Base-by-base conservation (phyloP, 1,284 basidiomycete genomes). In the Cystobasidiaceae sp. region DNA sequence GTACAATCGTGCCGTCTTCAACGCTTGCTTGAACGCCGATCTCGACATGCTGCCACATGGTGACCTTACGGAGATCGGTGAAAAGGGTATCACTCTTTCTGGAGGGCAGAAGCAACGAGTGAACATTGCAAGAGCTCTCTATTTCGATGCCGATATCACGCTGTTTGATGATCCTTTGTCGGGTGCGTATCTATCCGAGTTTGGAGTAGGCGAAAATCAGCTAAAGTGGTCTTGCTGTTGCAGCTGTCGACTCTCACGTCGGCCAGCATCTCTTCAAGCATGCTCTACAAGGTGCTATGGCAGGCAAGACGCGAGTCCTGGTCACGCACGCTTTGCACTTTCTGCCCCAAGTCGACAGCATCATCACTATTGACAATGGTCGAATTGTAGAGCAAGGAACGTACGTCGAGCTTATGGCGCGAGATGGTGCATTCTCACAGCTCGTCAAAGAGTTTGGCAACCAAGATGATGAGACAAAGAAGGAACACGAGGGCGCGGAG, bases 241-340 rank as follows among this genome's bases (percentile, higher is more conserved):
- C 23, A 56, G 86, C 87, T 28, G 81, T 90, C 32, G 90, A 89
- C 74, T 90, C 90, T 3, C 90, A 93, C 71, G 90, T 94, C 48
- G 90, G 89, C 44, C 89, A 88, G 75, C 81, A 85, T 4, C 85
- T 94, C 27, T 92, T 94, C 79, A 84, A 87, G 72, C 86, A 93
- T 69, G 88, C 92, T 25, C 81, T 93, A 66, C 81, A 85, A 67
- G 83, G 85, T 70, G 82, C 79, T 7, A 80, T 86, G n/a, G 79
- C 81, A 4, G 83, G 82, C 67, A 90, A 89, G 76, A 93, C 91
- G 9, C 84, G 90, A 34, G 80, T 93, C 34, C 84, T 67, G 56
- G 87, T 90, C 45, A 91, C 89, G 0, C 89, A 90, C 71, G 88
- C 87, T 0, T 80, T 91, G 6, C 88, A 90, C 75, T 88, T 90